Conservation (phyloP, 1,284 basidiomycete species). For the Sphaerobolus stellatus region DNA sequence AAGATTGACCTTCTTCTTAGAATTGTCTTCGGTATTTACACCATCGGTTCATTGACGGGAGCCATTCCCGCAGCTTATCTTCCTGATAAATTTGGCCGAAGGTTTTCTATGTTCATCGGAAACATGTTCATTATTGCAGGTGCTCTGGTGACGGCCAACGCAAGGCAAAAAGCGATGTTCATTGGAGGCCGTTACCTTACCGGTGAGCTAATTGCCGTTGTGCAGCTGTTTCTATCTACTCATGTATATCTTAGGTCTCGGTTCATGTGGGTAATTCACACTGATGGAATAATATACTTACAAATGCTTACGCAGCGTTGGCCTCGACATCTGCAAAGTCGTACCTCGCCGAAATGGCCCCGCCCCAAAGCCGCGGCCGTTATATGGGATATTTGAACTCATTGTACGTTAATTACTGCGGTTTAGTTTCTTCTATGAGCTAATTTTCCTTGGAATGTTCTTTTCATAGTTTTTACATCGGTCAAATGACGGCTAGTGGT, state of each 20-base stretch:
- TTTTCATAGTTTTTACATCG: constrained; percentile 48
- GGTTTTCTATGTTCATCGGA: constrained; percentile 52
- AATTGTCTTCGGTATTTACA: constrained; percentile 57
- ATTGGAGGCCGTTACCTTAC: constrained; percentile 53
- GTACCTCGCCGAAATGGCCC: constrained; percentile 52
- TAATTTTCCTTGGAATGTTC: constrained; percentile 8
- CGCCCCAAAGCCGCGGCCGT: constrained; percentile 48
- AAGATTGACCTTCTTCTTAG: constrained; percentile 24
- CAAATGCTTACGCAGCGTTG: constrained; percentile 30
- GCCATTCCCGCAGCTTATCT: constrained; percentile 50
- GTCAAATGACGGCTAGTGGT: constrained; percentile 50
- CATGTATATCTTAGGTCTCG: neutral
- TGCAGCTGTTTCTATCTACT: constrained; percentile 31
- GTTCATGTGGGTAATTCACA: constrained; percentile 12
- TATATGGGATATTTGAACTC: constrained; percentile 53
- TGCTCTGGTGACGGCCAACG: constrained; percentile 49
- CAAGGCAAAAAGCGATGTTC: constrained; percentile 42
- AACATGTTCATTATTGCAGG: constrained; percentile 47
- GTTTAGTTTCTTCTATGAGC: neutral
- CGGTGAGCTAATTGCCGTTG: constrained; percentile 24
- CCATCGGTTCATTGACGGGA: constrained; percentile 42
- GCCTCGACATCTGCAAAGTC: constrained; percentile 50
- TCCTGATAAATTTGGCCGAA: constrained; percentile 52
- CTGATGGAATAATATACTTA: too few relatives aligned
- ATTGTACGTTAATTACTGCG: constrained; percentile 32